Percentiles rank a stretch among this genome's conserved stretches.
phyloP scores from a whole-genome alignment of 1,284 basidiomycete species.

The Irpex lacteus region DNA sequence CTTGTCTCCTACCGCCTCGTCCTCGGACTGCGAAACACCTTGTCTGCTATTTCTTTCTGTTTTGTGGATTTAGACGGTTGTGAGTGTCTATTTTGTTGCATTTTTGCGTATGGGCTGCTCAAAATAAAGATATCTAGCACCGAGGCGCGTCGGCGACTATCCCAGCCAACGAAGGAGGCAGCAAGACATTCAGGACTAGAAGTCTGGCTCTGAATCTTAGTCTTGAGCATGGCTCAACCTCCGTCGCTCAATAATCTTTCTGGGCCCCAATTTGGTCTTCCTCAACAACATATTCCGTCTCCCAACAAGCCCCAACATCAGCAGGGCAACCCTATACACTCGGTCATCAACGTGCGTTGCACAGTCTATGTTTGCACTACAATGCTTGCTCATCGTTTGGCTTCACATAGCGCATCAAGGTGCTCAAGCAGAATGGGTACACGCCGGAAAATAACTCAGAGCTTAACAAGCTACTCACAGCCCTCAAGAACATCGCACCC shows the following conservation, averaged over 20 bases:
- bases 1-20: too few relatives aligned
- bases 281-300: neutral
- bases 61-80: too few relatives aligned
- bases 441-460: constrained; percentile 36
- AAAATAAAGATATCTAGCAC: too few relatives aligned
- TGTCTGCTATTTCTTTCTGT: too few relatives aligned
- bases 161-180: too few relatives aligned
- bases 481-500: constrained; percentile 23
- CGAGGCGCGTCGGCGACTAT: too few relatives aligned
- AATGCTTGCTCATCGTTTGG: neutral
- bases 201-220: neutral
- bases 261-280: neutral
- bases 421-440: constrained; percentile 29
- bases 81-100: too few relatives aligned
- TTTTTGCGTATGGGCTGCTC: too few relatives aligned
- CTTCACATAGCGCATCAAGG: constrained; percentile 31
- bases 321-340: constrained; percentile 8
- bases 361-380: neutral
- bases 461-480: constrained; percentile 30
- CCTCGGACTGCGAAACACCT: too few relatives aligned
- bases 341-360: constrained; percentile 5
- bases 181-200: neutral
- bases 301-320: neutral
- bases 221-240: constrained; percentile 1
- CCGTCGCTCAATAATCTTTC: neutral